Base-by-base conservation (phyloP, 2,329 filamentous ascomycete species). In the Domatiomyces globalis region DNA sequence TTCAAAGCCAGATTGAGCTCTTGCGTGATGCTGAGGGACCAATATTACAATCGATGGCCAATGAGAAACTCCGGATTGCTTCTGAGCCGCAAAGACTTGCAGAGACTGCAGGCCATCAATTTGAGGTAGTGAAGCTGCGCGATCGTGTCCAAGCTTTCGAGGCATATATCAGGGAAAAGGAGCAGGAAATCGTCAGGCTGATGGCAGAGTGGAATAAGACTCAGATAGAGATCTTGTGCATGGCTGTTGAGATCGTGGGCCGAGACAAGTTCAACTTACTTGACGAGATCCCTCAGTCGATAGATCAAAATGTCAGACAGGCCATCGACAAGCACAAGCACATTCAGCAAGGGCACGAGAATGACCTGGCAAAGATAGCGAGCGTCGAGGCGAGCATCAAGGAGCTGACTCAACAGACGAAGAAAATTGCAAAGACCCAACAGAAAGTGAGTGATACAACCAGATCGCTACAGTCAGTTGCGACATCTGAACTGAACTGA, bases 141-240 rank as follows among this genome's bases (percentile, higher is more conserved):
- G 20, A 51, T 17, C 49, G 49, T 20, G 42, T 44, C 25, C 6
- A n/a, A 39, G 49, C 25, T 12, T 48, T 51, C 27, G 22, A 51
- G 7, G 22, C 22, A 19, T 20, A 48, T 17, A 1, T 48, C 33
- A 8, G 9, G 25, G 22, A 2, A 19, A 36, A 51, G 17, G 25
- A 36, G 17, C 25, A 29, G 10, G 44, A 33, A 17, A 29, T 51
- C n/a, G 15, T 15, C 12, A 44, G 20, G 18, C 47, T 58, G 5
- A 58, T 56, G 56, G 51, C 51, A 8, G 57, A 56, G 27, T 58
- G 57, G 57, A 54, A 58, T 49, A 49, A 50, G 12, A 48, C 54
- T 15, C 56, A 59, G 25, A 43, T 54, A 12, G 27, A 52, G 17
- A 49, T 59, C 33, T 48, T 59, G 17, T 36, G 42, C 27, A 42